phyloP scores from a whole-genome alignment of 2,329 filamentous ascomycete genomes.

The Fusarium piperis region DNA sequence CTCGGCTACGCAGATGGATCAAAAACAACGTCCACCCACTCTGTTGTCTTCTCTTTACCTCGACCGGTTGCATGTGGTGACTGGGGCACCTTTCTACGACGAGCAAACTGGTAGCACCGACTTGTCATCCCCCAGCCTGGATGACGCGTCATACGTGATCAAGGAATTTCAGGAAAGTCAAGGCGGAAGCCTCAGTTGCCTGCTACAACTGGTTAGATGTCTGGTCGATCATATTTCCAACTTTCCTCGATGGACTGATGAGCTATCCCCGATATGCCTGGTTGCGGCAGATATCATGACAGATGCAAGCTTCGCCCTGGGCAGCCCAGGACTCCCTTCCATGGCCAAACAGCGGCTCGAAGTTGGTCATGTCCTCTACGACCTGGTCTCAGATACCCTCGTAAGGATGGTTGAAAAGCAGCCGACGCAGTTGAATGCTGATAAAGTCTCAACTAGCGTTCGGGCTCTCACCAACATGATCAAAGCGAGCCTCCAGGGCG shows the following conservation, averaged over 20 bases:
- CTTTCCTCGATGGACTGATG: constrained; percentile 59
- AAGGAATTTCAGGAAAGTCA: constrained; percentile 54
- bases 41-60: constrained; percentile 53
- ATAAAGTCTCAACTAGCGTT: constrained; percentile 54
- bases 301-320: constrained; percentile 41
- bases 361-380: constrained; percentile 56
- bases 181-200: constrained; percentile 53
- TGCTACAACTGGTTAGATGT: constrained; percentile 55
- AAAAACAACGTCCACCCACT: constrained; percentile 31
- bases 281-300: constrained; percentile 47
- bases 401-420: constrained; percentile 63
- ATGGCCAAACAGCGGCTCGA: constrained; percentile 49
- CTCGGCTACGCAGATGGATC: constrained; percentile 3
- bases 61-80: constrained; percentile 51
- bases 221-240: constrained; percentile 54
- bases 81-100: constrained; percentile 23
- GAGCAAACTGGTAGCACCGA: constrained; percentile 21
- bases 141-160: constrained; percentile 50
- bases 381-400: constrained; percentile 54
- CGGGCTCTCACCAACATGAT: constrained; percentile 57
- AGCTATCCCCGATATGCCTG: constrained; percentile 51
- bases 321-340: constrained; percentile 22
- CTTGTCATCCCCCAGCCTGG: constrained; percentile 20
- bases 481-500: constrained; percentile 51
- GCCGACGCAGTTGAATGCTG: constrained; percentile 60